Evolutionary conservation across 1,284 basidiomycete genomes (phyloP).

Genomic region (Xerocomus nothofagi): DNA sequence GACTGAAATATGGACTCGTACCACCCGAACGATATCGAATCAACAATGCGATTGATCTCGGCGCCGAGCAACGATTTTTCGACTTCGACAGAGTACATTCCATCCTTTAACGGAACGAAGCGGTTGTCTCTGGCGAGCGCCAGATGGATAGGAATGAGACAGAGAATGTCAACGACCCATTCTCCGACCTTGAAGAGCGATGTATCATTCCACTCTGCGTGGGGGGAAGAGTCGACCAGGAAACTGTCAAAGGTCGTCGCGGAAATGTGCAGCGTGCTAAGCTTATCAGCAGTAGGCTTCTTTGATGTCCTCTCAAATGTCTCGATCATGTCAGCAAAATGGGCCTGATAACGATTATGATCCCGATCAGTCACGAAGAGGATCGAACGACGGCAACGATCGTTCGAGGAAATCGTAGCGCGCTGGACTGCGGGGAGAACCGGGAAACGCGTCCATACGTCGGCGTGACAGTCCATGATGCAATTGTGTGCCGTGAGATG

Average conservation of each 20-base stretch:
- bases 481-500: constrained; percentile 43
- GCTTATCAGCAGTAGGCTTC: constrained; percentile 50
- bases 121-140: constrained; percentile 58
- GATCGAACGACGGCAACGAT: constrained; percentile 34
- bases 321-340: constrained; percentile 48
- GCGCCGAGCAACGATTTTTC: constrained; percentile 57
- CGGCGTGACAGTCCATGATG: constrained; percentile 54
- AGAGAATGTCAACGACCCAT: constrained; percentile 61
- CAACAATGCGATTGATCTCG: constrained; percentile 52
- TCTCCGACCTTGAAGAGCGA: constrained; percentile 50
- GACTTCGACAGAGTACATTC: constrained; percentile 46
- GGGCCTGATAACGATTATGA: constrained; percentile 35
- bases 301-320: constrained; percentile 46
- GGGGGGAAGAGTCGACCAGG: constrained; percentile 3
- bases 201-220: constrained; percentile 23
- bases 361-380: constrained; percentile 44
- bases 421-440: constrained; percentile 55
- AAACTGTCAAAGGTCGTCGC: constrained; percentile 26
- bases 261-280: constrained; percentile 38
- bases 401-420: constrained; percentile 39
- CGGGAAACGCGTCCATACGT: constrained; percentile 63
- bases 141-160: constrained; percentile 64
- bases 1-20: constrained; percentile 64
- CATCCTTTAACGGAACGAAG: constrained; percentile 60
- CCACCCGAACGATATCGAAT: constrained; percentile 60